Percentiles rank a stretch among this genome's conserved stretches.
phyloP scores from a whole-genome alignment of 129 eudicot genomes.

The Centrapalus pauciflorus region DNA sequence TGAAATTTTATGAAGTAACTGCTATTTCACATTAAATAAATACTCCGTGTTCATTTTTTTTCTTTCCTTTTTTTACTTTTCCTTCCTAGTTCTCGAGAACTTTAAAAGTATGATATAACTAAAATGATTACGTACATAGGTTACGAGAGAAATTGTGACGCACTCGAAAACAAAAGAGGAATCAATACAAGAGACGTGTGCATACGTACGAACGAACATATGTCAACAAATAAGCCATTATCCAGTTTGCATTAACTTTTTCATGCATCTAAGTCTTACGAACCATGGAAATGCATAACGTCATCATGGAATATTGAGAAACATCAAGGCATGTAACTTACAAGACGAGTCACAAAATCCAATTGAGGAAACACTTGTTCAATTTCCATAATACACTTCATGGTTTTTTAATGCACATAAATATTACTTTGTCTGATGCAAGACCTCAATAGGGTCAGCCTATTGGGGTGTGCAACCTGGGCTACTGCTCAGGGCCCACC shows the following conservation, averaged over 20 bases:
- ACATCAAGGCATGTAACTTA: no score
- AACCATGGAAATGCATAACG: background rate
- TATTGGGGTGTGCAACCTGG: no score
- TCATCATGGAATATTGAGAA: background rate
- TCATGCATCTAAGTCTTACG: constrained; percentile 5
- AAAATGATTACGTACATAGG: background rate
- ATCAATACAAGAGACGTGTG: background rate
- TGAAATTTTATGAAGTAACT: no score
- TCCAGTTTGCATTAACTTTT: background rate
- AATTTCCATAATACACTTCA: background rate
- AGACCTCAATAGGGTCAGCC: no score
- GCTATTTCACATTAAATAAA: no score
- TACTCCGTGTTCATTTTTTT: no score
- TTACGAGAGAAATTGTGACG: background rate
- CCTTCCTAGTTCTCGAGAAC: background rate
- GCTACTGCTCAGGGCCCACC: no score
- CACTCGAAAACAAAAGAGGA: constrained; percentile 5
- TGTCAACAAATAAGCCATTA: constrained; percentile 5
- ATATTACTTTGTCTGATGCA: background rate
- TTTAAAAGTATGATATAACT: background rate
- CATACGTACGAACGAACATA: constrained; percentile 5
- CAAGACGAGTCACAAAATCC: background rate
- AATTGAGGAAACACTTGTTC: background rate
- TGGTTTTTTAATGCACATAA: background rate
- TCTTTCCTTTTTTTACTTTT: background rate